These are phyloP conservation scores for Epichloe festucae DNA, from an alignment of 2,329 filamentous ascomycete species.

Conservation along the genomic window DNA sequence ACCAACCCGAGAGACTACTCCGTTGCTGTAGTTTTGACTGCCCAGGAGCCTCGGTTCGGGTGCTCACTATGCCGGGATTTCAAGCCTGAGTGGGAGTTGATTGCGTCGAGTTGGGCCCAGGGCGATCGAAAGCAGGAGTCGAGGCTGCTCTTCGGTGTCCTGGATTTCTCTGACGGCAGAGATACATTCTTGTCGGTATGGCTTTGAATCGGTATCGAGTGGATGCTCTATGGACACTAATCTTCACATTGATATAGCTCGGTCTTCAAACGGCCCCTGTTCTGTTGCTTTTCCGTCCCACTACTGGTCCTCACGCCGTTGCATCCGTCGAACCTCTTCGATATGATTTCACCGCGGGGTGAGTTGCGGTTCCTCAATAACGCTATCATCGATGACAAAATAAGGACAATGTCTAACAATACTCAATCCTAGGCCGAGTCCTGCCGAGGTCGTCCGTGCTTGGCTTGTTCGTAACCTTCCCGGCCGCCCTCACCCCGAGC, in stretches of 20 bases:
- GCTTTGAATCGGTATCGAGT: neutral
- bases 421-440: slow-evolving; percentile 43
- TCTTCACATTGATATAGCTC: slow-evolving; percentile 41
- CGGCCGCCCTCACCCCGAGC: slow-evolving; percentile 61
- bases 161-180: slow-evolving; percentile 81
- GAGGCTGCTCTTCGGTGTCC: slow-evolving; percentile 63
- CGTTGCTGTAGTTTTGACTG: slow-evolving; percentile 72
- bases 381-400: neutral
- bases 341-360: slow-evolving; percentile 80
- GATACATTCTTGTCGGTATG: slow-evolving; percentile 75
- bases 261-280: slow-evolving; percentile 90
- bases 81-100: slow-evolving; percentile 83
- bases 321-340: slow-evolving; percentile 54
- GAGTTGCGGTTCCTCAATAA: slow-evolving; percentile 18
- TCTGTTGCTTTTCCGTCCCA: slow-evolving; percentile 76
- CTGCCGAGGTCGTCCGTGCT: slow-evolving; percentile 62
- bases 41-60: slow-evolving; percentile 68
- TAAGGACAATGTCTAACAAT: neutral
- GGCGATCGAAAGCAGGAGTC: slow-evolving; percentile 66
- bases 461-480: slow-evolving; percentile 73
- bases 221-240: neutral
- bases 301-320: slow-evolving; percentile 65
- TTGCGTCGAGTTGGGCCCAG: slow-evolving; percentile 76
- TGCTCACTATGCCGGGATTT: slow-evolving; percentile 83
- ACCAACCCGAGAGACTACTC: slow-evolving; percentile 71